Conservation (phyloP, 2,329 filamentous ascomycete genomes). For the Beauveria australis region DNA sequence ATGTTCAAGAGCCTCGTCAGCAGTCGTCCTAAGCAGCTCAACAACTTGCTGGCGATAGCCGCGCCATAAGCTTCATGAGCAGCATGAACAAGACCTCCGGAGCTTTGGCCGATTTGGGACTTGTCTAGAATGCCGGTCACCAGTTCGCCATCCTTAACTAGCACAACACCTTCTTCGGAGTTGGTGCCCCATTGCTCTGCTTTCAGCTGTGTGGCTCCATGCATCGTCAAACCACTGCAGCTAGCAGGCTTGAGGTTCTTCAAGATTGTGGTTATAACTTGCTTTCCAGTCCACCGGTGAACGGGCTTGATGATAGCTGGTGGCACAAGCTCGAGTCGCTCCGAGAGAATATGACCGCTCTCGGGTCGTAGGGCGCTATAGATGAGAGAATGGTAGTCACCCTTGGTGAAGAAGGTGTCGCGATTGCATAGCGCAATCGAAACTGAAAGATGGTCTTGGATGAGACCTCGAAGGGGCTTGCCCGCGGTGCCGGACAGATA, state of each 20-base stretch:
- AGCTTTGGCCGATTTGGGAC: slow-evolving; percentile 80
- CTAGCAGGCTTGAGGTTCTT: slow-evolving; percentile 80
- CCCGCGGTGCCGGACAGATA: slow-evolving; percentile 91
- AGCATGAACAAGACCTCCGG: slow-evolving; percentile 81
- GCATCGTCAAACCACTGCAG: slow-evolving; percentile 70
- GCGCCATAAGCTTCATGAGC: slow-evolving; percentile 92
- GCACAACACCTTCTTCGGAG: slow-evolving; percentile 72
- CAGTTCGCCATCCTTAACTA: slow-evolving; percentile 81
- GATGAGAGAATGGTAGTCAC: slow-evolving; percentile 87
- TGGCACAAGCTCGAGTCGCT: slow-evolving; percentile 70
- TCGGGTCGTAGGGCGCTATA: slow-evolving; percentile 87
- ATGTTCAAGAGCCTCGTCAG: slow-evolving; percentile 87
- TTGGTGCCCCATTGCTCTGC: slow-evolving; percentile 69
- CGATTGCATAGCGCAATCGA: slow-evolving; percentile 83
- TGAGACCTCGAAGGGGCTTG: slow-evolving; percentile 87
- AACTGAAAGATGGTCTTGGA: slow-evolving; percentile 97
- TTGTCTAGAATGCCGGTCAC: slow-evolving; percentile 92
- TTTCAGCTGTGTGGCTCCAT: slow-evolving; percentile 69
- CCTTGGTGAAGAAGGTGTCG: slow-evolving; percentile 81
- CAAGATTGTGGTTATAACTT: slow-evolving; percentile 84
- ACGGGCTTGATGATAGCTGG: slow-evolving; percentile 78
- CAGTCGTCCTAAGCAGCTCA: slow-evolving; percentile 83
- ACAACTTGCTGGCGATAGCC: slow-evolving; percentile 72
- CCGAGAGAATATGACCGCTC: slow-evolving; percentile 75
- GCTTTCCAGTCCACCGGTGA: slow-evolving; percentile 89